Evolutionary conservation across 495 filamentous ascomycete species (phyloP), one percentile per base, ranked within the genome.

Genomic region (Podospora pseudopauciseta): DNA sequence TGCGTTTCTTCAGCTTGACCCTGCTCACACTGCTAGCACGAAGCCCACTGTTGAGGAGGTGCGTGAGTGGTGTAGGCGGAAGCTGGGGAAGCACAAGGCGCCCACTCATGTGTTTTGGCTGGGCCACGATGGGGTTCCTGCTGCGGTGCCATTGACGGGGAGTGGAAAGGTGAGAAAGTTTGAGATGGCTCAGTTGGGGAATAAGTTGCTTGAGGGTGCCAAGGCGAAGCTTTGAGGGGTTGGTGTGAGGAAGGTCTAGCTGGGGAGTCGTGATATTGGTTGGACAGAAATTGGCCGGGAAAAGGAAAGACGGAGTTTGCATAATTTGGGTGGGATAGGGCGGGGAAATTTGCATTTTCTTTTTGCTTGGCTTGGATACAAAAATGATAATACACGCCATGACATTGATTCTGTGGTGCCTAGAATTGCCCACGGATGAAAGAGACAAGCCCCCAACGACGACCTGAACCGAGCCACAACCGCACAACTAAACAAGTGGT

Each of bases 141-240:
- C 69, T 3, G 78, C 82, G 9, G 79, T 89, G 4, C 89, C 89
- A 4, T 77, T 90, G 65, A 91, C 89, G 39, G 89, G 89, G 1
- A 91, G 89, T 74, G 89, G 89, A 7, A 91, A 91, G 79, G 85
- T 91, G 23, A 82, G 87, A 70, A 91, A 91, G 78, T 86, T 86
- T 76, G 86, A 88, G 74, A 80, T 91, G 79, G 84, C 86, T 26
- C 78, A 86, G 71, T 75, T 85, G 68, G 87, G 86, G 6, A 84
- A 83, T 65, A 73, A 76, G 67, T 73, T 87, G 20, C 63, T 88
- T 71, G 77, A 75, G 71, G 67, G 60, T 49, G 65, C 58, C 11
- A 70, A 70, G 64, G 80, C 80, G 44, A 83, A 80, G 75, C 68
- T 83, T 27, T 83, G 75, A 65, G 65, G n/a, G 7, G 6, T 39